Evolutionary conservation across 2,329 filamentous ascomycete species (phyloP), one percentile per base, ranked within the genome.

Genomic region (Clarireedia homoeocarpa): DNA sequence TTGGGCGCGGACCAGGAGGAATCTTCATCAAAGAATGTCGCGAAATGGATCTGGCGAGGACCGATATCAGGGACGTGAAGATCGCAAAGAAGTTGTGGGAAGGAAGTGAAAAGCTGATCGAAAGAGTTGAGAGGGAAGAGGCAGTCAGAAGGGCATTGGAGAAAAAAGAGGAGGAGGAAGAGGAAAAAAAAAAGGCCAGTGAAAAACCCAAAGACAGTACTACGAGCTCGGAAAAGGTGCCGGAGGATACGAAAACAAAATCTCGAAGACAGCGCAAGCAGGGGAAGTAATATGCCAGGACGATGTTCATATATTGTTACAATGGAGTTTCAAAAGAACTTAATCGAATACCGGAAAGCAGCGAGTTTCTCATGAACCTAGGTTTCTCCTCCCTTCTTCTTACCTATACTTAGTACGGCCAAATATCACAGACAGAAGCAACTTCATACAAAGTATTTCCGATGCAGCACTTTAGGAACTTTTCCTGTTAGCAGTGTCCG

Each of bases 11-110:
- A 1, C 66, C 72, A 1, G 88, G 88, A 7, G 88, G 86, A 0
- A 85, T 80, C 67, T 69, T 95, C 49, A 78, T 99, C 69, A 97
- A 96, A 72, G 95, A 97, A 71, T 97, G 92, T 69, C 83, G 82
- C 63, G 82, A 89, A 67, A 78, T 91, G 17, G 81, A 86, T 60
- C 86, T 83, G 70, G 79, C 85, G 26, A 78, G 89, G 53, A 76
- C 74, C 26, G 91, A 96, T 66, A 78, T 96, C 46, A 79, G 80
- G 61, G 88, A 95, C 67, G 91, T 95, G 61, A 80, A 80, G 20
- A 73, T 88, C 30, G 91, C 90, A 57, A 91, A 95, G 78, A 82
- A 85, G 69, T 75, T 99, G 15, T 99, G 92, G 92, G 83, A 95
- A 68, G 84, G 88, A 57, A 96, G 88, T 67, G 91, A 96, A 66